These are phyloP conservation scores for Vigna unguiculata DNA, from an alignment of 306 rosid genomes.

Conservation along the genomic window DNA sequence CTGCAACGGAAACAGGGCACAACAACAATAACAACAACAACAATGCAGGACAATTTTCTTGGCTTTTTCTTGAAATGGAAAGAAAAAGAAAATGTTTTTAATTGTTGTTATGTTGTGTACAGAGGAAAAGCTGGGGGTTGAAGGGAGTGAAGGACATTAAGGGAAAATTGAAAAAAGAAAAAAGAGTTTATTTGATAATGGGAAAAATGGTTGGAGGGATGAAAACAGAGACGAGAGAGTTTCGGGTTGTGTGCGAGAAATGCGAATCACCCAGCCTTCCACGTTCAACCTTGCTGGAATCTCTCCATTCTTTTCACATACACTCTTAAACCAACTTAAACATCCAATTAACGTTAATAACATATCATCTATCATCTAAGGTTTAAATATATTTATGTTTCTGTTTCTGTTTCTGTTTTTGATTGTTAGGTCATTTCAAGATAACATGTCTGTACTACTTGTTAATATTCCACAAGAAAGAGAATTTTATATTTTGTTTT, in stretches of 20 bases:
- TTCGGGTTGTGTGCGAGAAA: constrained; percentile 33
- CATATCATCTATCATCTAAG: too few relatives aligned
- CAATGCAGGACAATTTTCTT: constrained; percentile 5
- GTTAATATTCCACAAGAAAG: too few relatives aligned
- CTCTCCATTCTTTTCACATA: background rate
- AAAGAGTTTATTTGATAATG: constrained; percentile 29
- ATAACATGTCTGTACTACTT: too few relatives aligned
- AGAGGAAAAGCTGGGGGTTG: constrained; percentile 28
- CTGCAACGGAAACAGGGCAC: constrained; percentile 17
- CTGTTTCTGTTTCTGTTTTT: too few relatives aligned
- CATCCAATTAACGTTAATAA: too few relatives aligned
- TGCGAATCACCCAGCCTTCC: constrained; percentile 37
- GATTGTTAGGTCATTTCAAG: too few relatives aligned
- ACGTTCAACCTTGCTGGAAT: constrained; percentile 6
- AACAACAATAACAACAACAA: constrained; percentile 20
- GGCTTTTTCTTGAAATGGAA: constrained; percentile 28
- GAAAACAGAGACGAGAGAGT: constrained; percentile 19
- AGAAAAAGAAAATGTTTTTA: background rate
- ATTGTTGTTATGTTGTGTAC: constrained; percentile 32
- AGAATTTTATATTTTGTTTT: too few relatives aligned
- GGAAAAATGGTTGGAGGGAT: constrained; percentile 39
- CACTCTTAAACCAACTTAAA: too few relatives aligned
- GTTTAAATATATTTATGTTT: too few relatives aligned
- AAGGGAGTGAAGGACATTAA: constrained; percentile 42
- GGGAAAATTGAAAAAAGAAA: constrained; percentile 39